Evolutionary conservation across 1,284 basidiomycete genomes (phyloP).

Genomic region (Peniophora sp.): DNA sequence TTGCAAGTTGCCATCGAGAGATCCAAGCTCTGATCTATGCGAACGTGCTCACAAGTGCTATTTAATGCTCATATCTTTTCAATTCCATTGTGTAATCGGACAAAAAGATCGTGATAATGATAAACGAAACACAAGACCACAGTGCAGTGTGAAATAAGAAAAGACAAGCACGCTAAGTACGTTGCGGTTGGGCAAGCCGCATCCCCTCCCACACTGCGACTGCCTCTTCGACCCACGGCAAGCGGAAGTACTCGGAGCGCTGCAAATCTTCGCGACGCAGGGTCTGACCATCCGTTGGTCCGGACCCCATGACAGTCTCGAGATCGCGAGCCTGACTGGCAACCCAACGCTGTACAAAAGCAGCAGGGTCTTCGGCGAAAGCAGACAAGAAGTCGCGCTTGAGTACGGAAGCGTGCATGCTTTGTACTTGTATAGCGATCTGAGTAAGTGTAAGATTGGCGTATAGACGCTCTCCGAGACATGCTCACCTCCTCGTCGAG

Average conservation of each 20-base stretch:
- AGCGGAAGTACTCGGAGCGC: slow-evolving; percentile 81
- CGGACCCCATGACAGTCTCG: slow-evolving; percentile 84
- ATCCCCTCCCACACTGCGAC: slow-evolving; percentile 51
- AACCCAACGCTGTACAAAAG: slow-evolving; percentile 86
- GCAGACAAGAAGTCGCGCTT: slow-evolving; percentile 83
- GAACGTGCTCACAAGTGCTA: too few relatives aligned
- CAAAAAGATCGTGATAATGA: too few relatives aligned
- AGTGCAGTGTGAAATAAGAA: too few relatives aligned
- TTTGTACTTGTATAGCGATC: slow-evolving; percentile 75
- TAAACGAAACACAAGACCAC: too few relatives aligned
- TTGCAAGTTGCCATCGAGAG: too few relatives aligned
- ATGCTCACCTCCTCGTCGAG: slow-evolving; percentile 78
- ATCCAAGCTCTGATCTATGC: too few relatives aligned
- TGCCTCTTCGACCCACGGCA: slow-evolving; percentile 83
- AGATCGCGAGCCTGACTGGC: slow-evolving; percentile 88
- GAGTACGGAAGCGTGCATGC: slow-evolving; percentile 77
- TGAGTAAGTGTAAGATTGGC: slow-evolving; percentile 18
- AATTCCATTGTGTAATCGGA: too few relatives aligned
- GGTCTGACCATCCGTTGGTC: slow-evolving; percentile 72
- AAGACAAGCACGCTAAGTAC: background rate
- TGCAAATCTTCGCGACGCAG: slow-evolving; percentile 83
- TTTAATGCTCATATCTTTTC: too few relatives aligned
- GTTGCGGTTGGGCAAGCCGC: slow-evolving; percentile 25
- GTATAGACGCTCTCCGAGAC: background rate
- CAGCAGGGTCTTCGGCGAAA: slow-evolving; percentile 75